Conservation (phyloP, 1,284 basidiomycete species). For the Phellopilus nigrolimitatus region DNA sequence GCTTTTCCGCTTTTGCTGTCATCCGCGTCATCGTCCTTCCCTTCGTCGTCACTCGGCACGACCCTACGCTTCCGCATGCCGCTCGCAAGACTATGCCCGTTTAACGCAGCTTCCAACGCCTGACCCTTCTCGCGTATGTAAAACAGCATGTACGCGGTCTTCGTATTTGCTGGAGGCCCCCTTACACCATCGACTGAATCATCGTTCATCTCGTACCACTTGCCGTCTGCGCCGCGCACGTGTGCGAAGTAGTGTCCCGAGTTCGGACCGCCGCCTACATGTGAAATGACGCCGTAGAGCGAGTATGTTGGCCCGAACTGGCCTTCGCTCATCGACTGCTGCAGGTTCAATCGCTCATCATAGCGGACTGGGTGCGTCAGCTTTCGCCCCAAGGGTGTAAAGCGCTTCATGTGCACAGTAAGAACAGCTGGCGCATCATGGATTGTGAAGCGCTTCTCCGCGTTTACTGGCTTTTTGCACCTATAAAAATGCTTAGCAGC, state of each 20-base stretch:
- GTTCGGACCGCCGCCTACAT: slow-evolving; percentile 89
- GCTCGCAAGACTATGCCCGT: slow-evolving; percentile 6
- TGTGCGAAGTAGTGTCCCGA: slow-evolving; percentile 95
- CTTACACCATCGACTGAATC: slow-evolving; percentile 56
- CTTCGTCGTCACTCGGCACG: slow-evolving; percentile 12
- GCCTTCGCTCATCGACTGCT: slow-evolving; percentile 80
- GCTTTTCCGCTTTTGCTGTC: slow-evolving; percentile 39
- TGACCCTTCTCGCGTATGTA: slow-evolving; percentile 82
- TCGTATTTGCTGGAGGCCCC: slow-evolving; percentile 47
- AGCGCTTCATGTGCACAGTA: slow-evolving; percentile 96
- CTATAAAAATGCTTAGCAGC: slow-evolving; percentile 36
- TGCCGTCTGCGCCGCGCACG: slow-evolving; percentile 67
- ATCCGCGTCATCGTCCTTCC: slow-evolving; percentile 19
- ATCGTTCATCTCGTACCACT: slow-evolving; percentile 95
- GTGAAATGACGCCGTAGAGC: slow-evolving; percentile 90
- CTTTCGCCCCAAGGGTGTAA: slow-evolving; percentile 87
- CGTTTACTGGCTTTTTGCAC: slow-evolving; percentile 85
- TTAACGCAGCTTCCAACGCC: slow-evolving; percentile 56
- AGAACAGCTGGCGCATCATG: slow-evolving; percentile 87
- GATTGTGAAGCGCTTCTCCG: slow-evolving; percentile 85
- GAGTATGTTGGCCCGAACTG: slow-evolving; percentile 77
- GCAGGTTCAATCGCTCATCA: slow-evolving; percentile 72
- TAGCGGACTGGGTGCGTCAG: slow-evolving; percentile 77
- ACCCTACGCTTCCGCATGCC: slow-evolving; percentile 13
- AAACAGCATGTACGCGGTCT: slow-evolving; percentile 91